phyloP scores from a whole-genome alignment of 1,284 basidiomycete genomes.

The Exsudoporus floridanus region DNA sequence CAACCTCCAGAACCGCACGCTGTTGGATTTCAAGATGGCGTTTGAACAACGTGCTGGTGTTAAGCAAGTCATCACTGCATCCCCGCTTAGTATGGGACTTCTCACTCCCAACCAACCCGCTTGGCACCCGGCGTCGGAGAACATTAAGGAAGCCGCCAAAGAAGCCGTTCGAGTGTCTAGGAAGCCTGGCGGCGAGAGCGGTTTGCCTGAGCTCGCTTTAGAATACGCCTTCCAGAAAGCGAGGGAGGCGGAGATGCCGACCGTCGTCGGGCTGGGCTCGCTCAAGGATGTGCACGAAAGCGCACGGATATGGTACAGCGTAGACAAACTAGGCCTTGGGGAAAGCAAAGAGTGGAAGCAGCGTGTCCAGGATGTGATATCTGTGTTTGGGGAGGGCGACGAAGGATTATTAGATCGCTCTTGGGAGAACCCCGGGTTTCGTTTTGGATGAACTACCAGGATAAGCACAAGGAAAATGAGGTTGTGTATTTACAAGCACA shows the following conservation, averaged over 20 bases:
- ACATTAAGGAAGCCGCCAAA: slow-evolving; percentile 46
- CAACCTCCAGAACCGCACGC: slow-evolving; percentile 75
- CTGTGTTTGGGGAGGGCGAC: slow-evolving; percentile 43
- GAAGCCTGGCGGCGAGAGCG: slow-evolving; percentile 28
- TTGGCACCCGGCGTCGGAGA: slow-evolving; percentile 84
- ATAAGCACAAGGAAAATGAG: not conserved
- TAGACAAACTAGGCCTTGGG: slow-evolving; percentile 41
- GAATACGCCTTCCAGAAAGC: slow-evolving; percentile 66
- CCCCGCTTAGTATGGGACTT: slow-evolving; percentile 91
- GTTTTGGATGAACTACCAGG: slow-evolving; percentile 7
- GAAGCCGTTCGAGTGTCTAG: slow-evolving; percentile 15
- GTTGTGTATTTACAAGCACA: slow-evolving; percentile 25
- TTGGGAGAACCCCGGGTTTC: slow-evolving; percentile 55
- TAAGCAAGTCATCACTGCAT: slow-evolving; percentile 76
- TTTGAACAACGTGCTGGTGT: slow-evolving; percentile 67
- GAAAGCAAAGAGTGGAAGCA: slow-evolving; percentile 42
- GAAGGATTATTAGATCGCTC: slow-evolving; percentile 60
- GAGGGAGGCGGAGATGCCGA: slow-evolving; percentile 53
- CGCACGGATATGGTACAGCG: slow-evolving; percentile 63
- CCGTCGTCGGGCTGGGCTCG: slow-evolving; percentile 75
- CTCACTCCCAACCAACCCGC: slow-evolving; percentile 66
- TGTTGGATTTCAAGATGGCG: slow-evolving; percentile 60
- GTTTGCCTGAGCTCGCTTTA: slow-evolving; percentile 66
- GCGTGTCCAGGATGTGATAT: slow-evolving; percentile 48
- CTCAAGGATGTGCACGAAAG: slow-evolving; percentile 74